These are phyloP conservation scores for Calonectria pteridis DNA, from an alignment of 2,329 filamentous ascomycete genomes.

Conservation along the genomic window DNA sequence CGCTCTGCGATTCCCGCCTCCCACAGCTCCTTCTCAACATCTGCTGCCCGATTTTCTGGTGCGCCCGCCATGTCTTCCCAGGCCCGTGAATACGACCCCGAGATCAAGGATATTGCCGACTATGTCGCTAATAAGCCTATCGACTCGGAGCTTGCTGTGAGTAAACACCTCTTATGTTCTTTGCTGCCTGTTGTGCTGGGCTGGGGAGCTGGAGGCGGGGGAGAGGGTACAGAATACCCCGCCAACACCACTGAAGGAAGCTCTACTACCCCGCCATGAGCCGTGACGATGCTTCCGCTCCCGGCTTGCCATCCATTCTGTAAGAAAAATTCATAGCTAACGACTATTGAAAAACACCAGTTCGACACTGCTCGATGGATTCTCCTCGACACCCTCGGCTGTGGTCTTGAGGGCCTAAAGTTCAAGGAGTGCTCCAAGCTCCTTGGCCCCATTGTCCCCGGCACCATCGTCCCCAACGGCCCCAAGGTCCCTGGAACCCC, in stretches of 20 bases:
- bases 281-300: conserved; percentile 16
- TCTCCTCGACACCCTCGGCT: conserved; percentile 96
- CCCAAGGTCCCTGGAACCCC: conserved; percentile 91
- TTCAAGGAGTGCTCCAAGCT: conserved; percentile 98
- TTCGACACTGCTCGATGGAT: conserved; percentile 97
- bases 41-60: conserved; percentile 59
- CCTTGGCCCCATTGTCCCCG: conserved; percentile 90
- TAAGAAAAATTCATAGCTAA: conserved; percentile 21
- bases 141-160: conserved; percentile 91
- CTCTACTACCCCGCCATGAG: conserved; percentile 25
- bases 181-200: background rate
- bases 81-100: conserved; percentile 81
- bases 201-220: background rate
- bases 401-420: conserved; percentile 92
- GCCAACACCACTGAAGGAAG: conserved; percentile 16
- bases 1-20: conserved; percentile 51
- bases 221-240: conserved; percentile 2
- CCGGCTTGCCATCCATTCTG: conserved; percentile 2
- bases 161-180: conserved; percentile 51
- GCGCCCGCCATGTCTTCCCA: conserved; percentile 64
- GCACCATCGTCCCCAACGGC: conserved; percentile 92
- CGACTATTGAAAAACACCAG: conserved; percentile 55
- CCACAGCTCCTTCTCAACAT: conserved; percentile 63
- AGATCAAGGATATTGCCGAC: conserved; percentile 94
- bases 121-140: conserved; percentile 95